Evolutionary conservation across 768 basidiomycete species (phyloP), one percentile per base, ranked within the genome.

Genomic region (Xerocomellus dryophilus): DNA sequence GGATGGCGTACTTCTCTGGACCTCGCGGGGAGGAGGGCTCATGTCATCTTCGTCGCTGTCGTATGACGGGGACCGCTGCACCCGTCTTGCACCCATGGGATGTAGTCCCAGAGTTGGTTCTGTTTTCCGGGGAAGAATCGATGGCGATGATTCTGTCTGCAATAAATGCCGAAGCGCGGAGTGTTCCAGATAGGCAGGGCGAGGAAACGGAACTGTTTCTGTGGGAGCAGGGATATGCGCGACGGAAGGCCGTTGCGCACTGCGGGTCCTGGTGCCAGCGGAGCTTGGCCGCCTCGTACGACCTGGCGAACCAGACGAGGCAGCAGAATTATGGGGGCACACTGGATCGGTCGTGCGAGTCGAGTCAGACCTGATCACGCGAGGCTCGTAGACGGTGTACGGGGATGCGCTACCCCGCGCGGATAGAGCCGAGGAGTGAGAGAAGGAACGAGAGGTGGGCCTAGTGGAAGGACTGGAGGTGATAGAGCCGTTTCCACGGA

Each of bases 171-270:
- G 83, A 51, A 93, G 72, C 1, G 87, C 81, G 2, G 89, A 89
- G 67, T 88, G 78, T 40, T 89, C 86, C 50, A 93, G 78, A 68
- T 93, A 93, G 1, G 82, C 71, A 1, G 90, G 90, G 18, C 84
- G 81, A 43, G 81, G 73, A 68, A 86, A 92, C 34, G 73, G 65
- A 25, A 59, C 69, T 43, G 64, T 65, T 54, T 68, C 69, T 52
- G 55, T 63, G 64, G 56, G 68, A 57, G 54, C 46, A 54, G 63
- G 66, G 58, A 66, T 59, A 56, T 73, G 73, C 7, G 59, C 45
- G 23, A 67, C 61, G 41, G 69, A 61, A 11, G 71, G 52, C 36
- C 63, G 58, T 40, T 63, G 65, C 11, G 55, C 46, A 32, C 57
- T 68, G 31, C 47, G 64, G 23, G 63, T 53, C 50, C 60, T 63